Percentiles rank a stretch among this genome's conserved stretches.
Conservation (phyloP, 352 stramenopile species). For the Globisporangium spinosum region DNA sequence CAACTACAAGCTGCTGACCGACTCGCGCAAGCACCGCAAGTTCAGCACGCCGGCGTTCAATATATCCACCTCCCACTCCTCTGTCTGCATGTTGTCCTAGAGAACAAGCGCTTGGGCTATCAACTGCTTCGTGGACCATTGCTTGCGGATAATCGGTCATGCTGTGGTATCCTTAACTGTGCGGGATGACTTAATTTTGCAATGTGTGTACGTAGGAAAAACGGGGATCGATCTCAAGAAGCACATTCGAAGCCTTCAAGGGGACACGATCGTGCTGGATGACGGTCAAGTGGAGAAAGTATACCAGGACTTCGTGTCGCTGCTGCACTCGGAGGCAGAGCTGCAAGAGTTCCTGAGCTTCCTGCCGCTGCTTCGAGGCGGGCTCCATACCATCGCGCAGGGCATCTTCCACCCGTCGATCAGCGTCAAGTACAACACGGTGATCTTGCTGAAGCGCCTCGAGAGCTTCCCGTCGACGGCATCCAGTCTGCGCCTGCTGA, state of each 20-base stretch:
- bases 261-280: conserved; percentile 69
- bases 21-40: conserved; percentile 40
- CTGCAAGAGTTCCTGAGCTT: conserved; percentile 85
- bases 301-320: conserved; percentile 74
- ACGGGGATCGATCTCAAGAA: conserved; percentile 76
- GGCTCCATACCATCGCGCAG: conserved; percentile 77
- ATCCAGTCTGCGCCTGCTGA: conserved; percentile 63
- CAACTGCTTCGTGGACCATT: not conserved
- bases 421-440: conserved; percentile 87
- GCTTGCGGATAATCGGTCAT: not conserved
- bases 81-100: conserved; percentile 43
- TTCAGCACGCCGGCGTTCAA: conserved; percentile 73
- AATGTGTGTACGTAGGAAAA: conserved; percentile 67
- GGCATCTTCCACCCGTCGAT: conserved; percentile 86
- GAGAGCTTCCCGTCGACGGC: conserved; percentile 75
- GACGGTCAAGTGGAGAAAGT: conserved; percentile 78
- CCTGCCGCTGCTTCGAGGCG: conserved; percentile 68
- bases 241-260: conserved; percentile 75
- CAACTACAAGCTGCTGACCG: conserved; percentile 81
- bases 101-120: not conserved
- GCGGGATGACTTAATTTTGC: conserved; percentile 13
- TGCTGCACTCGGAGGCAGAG: conserved; percentile 72
- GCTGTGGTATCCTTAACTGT: conserved; percentile 39
- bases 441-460: conserved; percentile 82
- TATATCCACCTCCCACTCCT: conserved; percentile 64